Evolutionary conservation across 257 asterid genomes (phyloP).

Genomic region (Solanum piurae): DNA sequence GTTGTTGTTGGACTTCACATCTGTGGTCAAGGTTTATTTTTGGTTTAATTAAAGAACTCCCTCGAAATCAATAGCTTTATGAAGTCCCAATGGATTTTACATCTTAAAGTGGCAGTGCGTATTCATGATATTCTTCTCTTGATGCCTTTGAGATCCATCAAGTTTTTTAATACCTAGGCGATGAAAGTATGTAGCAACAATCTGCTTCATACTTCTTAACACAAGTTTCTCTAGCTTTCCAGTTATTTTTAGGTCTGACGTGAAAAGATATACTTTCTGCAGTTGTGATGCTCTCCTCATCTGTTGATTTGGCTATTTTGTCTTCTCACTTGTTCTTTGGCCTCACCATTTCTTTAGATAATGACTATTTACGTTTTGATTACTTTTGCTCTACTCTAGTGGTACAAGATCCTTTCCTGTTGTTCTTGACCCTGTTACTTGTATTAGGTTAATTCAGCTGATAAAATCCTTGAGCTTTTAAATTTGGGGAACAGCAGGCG

Average conservation of each 20-base stretch:
- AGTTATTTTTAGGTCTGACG: background rate
- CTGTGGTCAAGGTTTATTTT: background rate
- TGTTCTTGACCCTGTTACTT: slow-evolving; percentile 9
- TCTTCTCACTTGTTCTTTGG: background rate
- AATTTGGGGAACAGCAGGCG: slow-evolving; percentile 89
- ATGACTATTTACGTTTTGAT: background rate
- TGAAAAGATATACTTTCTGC: background rate
- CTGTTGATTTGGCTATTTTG: background rate
- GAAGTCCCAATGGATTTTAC: background rate
- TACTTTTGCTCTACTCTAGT: background rate
- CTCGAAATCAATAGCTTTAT: background rate
- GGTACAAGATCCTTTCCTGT: background rate
- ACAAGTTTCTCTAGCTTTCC: background rate
- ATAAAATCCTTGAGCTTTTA: slow-evolving; percentile 76
- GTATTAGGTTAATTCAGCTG: slow-evolving; percentile 86
- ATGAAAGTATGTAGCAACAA: background rate
- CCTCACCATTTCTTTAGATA: background rate
- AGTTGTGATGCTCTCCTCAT: background rate
- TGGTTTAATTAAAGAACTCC: background rate
- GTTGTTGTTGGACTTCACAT: background rate
- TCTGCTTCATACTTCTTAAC: background rate
- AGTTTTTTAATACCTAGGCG: background rate
- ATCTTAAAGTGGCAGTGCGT: background rate
- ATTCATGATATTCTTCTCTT: background rate
- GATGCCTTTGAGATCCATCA: background rate